Percentiles rank a stretch among this genome's conserved stretches.
Evolutionary conservation across 192 early-diverging fungal genomes (phyloP).

Genomic region (Coemansia sp.): DNA sequence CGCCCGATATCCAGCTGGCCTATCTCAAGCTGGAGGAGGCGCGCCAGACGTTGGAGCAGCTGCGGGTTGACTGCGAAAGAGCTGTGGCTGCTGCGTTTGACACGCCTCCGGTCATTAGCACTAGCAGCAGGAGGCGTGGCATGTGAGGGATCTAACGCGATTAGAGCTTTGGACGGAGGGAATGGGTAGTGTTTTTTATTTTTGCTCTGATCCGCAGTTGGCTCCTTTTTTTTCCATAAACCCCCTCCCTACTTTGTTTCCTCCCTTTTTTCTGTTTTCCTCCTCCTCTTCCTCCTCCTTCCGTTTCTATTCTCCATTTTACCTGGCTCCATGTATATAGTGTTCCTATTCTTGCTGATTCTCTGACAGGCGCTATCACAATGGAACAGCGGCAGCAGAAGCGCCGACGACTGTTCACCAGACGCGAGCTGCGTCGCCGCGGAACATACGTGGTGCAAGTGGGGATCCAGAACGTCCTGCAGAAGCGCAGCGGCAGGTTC

Average conservation of each 20-base stretch:
- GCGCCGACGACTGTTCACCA: constrained; percentile 31
- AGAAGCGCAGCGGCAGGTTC: constrained; percentile 27
- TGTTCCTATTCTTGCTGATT: too few relatives aligned
- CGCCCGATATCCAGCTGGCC: constrained; percentile 43
- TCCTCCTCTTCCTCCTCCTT: not conserved
- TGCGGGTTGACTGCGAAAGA: constrained; percentile 39
- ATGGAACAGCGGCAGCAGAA: not conserved
- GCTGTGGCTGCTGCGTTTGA: constrained; percentile 35
- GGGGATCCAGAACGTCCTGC: constrained; percentile 30
- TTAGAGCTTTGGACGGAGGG: too few relatives aligned
- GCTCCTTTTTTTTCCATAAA: not conserved
- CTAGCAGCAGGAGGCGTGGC: too few relatives aligned
- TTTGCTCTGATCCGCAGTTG: not conserved
- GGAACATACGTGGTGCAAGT: constrained; percentile 39
- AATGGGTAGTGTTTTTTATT: too few relatives aligned
- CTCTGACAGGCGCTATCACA: too few relatives aligned
- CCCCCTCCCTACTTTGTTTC: not conserved
- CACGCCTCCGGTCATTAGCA: not conserved
- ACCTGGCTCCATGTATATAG: too few relatives aligned
- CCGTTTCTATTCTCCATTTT: not conserved
- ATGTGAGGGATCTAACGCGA: too few relatives aligned
- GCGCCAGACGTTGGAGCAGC: constrained; percentile 23
- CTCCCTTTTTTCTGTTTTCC: not conserved
- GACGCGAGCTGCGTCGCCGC: constrained; percentile 35
- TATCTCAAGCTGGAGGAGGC: constrained; percentile 46